Evolutionary conservation across 257 asterid genomes (phyloP).

Genomic region (Ehretia macrophylla): DNA sequence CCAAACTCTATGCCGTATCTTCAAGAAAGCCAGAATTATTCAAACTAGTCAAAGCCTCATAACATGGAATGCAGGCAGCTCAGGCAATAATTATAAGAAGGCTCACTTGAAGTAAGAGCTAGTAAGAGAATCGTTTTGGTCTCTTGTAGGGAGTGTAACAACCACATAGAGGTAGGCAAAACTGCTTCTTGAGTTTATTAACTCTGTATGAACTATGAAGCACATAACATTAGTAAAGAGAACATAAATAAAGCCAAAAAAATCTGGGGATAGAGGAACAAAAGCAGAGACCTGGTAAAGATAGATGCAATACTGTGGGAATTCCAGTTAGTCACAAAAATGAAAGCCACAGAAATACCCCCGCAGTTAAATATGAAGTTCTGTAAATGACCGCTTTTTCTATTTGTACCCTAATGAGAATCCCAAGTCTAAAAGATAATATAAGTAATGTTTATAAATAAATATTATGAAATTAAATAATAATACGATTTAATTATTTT

Average conservation of each 20-base stretch:
- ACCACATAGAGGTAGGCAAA: slow-evolving; percentile 82
- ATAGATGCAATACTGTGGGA: slow-evolving; percentile 25
- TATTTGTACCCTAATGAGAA: no score
- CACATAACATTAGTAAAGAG: slow-evolving; percentile 10
- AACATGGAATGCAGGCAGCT: slow-evolving; percentile 8
- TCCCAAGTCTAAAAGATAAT: no score
- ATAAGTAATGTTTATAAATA: no score
- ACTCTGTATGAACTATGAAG: slow-evolving; percentile 54
- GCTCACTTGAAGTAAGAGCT: slow-evolving; percentile 80
- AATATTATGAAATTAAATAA: no score
- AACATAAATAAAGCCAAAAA: neutral
- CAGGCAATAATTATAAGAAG: neutral
- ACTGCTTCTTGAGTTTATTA: slow-evolving; percentile 70
- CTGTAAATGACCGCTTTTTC: slow-evolving; percentile 42
- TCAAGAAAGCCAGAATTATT: slow-evolving; percentile 23
- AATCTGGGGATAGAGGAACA: neutral
- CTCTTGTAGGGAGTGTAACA: slow-evolving; percentile 77
- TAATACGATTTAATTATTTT: no score
- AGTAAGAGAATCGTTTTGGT: slow-evolving; percentile 59
- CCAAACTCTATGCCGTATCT: slow-evolving; percentile 79
- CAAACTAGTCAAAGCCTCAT: slow-evolving; percentile 9
- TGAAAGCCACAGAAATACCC: slow-evolving; percentile 80
- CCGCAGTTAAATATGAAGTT: slow-evolving; percentile 93
- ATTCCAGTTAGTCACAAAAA: slow-evolving; percentile 71
- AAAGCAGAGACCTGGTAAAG: slow-evolving; percentile 52